Percentiles rank a stretch among this genome's conserved stretches.
These are phyloP conservation scores for Suillus spraguei DNA, from an alignment of 768 basidiomycete genomes.

Conservation along the genomic window DNA sequence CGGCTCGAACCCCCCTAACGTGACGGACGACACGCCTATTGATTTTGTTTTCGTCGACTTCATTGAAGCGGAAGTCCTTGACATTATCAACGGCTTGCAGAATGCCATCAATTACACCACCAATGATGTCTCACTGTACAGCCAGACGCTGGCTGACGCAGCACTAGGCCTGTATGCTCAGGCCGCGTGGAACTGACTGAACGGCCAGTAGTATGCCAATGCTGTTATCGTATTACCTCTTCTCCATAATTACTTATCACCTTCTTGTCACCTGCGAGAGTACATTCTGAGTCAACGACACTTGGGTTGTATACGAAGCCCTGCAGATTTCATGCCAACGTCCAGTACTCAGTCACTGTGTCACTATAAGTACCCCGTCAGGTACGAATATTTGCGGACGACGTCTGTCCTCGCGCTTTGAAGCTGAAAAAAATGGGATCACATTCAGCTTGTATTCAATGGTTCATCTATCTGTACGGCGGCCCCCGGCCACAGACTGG, in stretches of 20 bases:
- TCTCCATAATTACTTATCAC: not conserved
- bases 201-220: not conserved
- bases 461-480: too few species aligned
- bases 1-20: constrained; percentile 52
- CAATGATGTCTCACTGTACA: constrained; percentile 58
- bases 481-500: too few species aligned
- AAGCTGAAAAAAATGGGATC: too few species aligned
- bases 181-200: constrained; percentile 30
- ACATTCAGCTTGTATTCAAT: too few species aligned
- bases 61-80: constrained; percentile 53
- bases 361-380: too few species aligned
- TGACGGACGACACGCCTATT: constrained; percentile 51
- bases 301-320: too few species aligned
- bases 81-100: constrained; percentile 59
- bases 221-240: not conserved
- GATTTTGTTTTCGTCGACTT: constrained; percentile 82
- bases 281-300: too few species aligned
- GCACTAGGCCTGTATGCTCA: constrained; percentile 44
- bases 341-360: too few species aligned
- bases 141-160: constrained; percentile 41
- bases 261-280: too few species aligned
- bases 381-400: too few species aligned
- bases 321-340: too few species aligned
- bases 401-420: too few species aligned
- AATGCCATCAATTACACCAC: constrained; percentile 48